Conservation (phyloP, 768 basidiomycete species). For the Lepiota brunneoincarnata region DNA sequence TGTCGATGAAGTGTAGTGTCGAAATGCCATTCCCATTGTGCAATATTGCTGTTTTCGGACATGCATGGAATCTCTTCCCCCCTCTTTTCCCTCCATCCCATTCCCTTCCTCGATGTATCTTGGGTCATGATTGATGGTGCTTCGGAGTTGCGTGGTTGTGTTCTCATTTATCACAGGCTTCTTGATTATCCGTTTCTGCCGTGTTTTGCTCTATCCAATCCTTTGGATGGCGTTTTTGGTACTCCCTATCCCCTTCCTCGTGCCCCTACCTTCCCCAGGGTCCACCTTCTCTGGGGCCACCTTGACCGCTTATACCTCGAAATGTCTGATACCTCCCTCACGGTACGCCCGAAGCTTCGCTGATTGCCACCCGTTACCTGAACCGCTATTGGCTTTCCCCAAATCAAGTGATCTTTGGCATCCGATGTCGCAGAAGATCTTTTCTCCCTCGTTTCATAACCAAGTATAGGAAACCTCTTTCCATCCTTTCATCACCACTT, state of each 20-base stretch:
- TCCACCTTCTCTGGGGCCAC: neutral
- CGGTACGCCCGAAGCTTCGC: neutral
- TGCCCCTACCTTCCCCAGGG: too few species aligned
- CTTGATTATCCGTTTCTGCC: neutral
- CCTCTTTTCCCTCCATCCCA: neutral
- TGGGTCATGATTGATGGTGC: neutral
- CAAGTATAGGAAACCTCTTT: conserved; percentile 1
- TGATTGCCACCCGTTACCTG: too few species aligned
- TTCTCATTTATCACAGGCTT: neutral
- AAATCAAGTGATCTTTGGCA: neutral
- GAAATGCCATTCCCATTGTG: neutral
- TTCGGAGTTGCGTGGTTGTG: neutral
- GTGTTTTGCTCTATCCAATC: too few species aligned
- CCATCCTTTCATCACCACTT: neutral
- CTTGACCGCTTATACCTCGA: neutral
- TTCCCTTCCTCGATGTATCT: neutral
- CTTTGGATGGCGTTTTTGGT: too few species aligned
- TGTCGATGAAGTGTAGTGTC: neutral
- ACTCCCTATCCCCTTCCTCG: too few species aligned
- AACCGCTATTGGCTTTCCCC: too few species aligned
- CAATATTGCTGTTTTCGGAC: conserved; percentile 7
- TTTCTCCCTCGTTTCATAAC: neutral
- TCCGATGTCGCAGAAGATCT: neutral
- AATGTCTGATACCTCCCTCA: neutral
- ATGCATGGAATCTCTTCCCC: neutral